These are phyloP conservation scores for Pseudoperonospora humuli DNA, from an alignment of 352 stramenopile species.

Conservation along the genomic window DNA sequence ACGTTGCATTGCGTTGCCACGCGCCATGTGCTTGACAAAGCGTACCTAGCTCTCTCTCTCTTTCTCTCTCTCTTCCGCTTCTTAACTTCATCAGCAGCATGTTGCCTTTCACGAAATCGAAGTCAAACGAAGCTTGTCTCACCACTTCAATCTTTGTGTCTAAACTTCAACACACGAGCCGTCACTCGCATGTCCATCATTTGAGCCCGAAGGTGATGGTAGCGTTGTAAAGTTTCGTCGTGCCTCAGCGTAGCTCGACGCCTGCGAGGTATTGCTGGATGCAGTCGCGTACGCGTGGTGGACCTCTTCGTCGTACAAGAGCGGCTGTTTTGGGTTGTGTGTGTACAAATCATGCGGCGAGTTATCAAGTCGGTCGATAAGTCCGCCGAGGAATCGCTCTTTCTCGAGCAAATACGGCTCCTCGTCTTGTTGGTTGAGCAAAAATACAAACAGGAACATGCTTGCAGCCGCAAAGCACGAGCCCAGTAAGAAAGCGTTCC, in stretches of 20 bases:
- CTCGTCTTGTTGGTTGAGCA: constrained; percentile 72
- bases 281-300: constrained; percentile 16
- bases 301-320: constrained; percentile 40
- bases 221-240: constrained; percentile 39
- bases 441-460: constrained; percentile 79
- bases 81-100: too few species aligned
- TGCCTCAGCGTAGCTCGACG: constrained; percentile 54
- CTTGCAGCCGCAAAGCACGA: constrained; percentile 63
- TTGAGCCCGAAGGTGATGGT: constrained; percentile 26
- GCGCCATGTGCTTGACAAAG: too few species aligned
- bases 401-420: constrained; percentile 19
- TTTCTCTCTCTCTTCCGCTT: too few species aligned
- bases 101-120: too few species aligned
- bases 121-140: too few species aligned
- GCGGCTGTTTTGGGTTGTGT: constrained; percentile 57
- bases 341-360: constrained; percentile 12
- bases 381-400: constrained; percentile 18
- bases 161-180: constrained; percentile 25
- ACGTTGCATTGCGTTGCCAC: too few species aligned
- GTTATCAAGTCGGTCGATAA: constrained; percentile 22
- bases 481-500: constrained; percentile 60
- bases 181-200: constrained; percentile 12
- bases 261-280: constrained; percentile 16
- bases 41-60: too few species aligned
- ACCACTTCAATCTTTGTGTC: not conserved